Evolutionary conservation across 2,329 filamentous ascomycete genomes (phyloP).

Genomic region (Akanthomyces muscarius): DNA sequence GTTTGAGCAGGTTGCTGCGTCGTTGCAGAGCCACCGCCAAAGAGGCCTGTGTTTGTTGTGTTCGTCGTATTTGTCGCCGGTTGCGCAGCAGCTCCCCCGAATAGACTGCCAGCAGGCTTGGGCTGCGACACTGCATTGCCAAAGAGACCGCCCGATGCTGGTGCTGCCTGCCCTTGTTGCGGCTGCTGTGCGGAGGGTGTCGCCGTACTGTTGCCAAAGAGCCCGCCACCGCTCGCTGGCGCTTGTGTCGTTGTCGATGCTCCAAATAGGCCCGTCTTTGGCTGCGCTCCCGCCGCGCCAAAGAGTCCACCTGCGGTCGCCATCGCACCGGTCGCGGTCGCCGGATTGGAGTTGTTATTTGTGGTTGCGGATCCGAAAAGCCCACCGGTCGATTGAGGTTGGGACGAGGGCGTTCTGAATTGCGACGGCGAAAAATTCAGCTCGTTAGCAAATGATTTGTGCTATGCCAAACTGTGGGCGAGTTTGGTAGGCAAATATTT

Average conservation of each 20-base stretch:
- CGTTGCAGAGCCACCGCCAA: constrained; percentile 18
- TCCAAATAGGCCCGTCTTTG: constrained; percentile 31
- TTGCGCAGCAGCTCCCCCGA: constrained; percentile 22
- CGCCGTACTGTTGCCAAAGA: constrained; percentile 29
- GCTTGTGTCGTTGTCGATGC: constrained; percentile 24
- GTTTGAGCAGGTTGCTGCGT: constrained; percentile 21
- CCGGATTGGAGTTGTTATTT: constrained; percentile 24
- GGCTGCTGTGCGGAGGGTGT: constrained; percentile 24
- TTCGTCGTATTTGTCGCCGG: constrained; percentile 25
- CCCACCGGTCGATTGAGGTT: constrained; percentile 33
- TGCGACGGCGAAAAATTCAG: constrained; percentile 20
- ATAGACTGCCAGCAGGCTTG: constrained; percentile 25
- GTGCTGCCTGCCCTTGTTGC: constrained; percentile 22
- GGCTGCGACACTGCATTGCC: constrained; percentile 21
- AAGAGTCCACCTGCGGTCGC: constrained; percentile 37
- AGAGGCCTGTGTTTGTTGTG: constrained; percentile 26
- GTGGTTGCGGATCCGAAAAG: constrained; percentile 34
- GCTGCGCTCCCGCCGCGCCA: constrained; percentile 25
- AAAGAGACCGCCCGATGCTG: constrained; percentile 24
- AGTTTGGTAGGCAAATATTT: constrained; percentile 10
- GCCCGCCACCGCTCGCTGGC: constrained; percentile 8
- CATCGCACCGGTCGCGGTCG: constrained; percentile 28
- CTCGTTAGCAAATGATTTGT: not conserved
- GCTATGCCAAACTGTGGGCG: not conserved
- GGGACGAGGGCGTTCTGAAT: constrained; percentile 24